Evolutionary conservation across 2,329 filamentous ascomycete species (phyloP).

Genomic region (Plectosphaerella sp.): DNA sequence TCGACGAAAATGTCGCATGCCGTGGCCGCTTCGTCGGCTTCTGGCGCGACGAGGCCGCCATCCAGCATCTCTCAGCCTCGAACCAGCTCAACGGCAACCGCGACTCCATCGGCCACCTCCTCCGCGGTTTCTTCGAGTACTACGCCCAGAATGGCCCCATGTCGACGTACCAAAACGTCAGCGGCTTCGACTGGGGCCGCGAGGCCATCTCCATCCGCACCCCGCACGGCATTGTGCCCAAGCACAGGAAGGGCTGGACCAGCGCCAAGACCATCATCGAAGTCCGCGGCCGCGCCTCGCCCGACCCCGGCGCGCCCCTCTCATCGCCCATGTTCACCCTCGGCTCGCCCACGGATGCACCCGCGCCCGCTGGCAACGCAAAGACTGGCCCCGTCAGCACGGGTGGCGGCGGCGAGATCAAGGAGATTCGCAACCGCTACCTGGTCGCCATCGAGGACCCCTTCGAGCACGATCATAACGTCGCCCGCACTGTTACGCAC

Average conservation of each 20-base stretch:
- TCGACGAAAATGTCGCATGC: conserved; percentile 40
- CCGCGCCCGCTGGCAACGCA: conserved; percentile 2
- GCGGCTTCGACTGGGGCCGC: conserved; percentile 74
- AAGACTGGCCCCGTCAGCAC: conserved; percentile 6
- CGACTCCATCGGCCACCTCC: conserved; percentile 64
- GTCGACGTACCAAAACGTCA: conserved; percentile 38
- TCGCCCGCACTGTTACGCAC: conserved; percentile 81
- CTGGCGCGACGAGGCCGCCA: conserved; percentile 70
- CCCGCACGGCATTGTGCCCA: conserved; percentile 63
- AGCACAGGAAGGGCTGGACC: conserved; percentile 80
- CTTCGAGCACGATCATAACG: conserved; percentile 84
- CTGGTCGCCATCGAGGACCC: conserved; percentile 90
- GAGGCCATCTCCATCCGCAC: conserved; percentile 77
- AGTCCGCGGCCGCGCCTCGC: conserved; percentile 6
- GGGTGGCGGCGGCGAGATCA: conserved; percentile 35
- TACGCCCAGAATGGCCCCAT: conserved; percentile 62
- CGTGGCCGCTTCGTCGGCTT: conserved; percentile 71
- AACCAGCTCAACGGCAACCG: conserved; percentile 63
- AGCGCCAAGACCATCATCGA: conserved; percentile 63
- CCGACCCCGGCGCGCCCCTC: not conserved
- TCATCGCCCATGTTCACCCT: not conserved
- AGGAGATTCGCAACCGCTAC: conserved; percentile 74
- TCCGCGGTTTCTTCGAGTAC: conserved; percentile 86
- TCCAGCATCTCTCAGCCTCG: conserved; percentile 52
- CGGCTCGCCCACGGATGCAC: not conserved